Evolutionary conservation across 2,329 filamentous ascomycete genomes (phyloP).

Genomic region (Diaporthe caulivora): DNA sequence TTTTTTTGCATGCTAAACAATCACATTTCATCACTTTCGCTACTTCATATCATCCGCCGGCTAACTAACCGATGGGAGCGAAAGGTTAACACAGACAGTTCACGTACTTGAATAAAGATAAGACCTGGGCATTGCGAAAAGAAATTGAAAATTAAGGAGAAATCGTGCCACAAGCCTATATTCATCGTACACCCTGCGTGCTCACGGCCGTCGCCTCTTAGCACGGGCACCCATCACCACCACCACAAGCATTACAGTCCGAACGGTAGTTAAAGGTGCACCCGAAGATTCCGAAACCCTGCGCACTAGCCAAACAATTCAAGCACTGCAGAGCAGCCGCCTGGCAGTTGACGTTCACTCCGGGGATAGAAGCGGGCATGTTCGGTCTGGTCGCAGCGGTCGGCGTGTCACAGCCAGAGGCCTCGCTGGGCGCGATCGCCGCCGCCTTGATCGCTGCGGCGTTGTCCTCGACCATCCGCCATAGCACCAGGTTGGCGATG

Average conservation of each 20-base stretch:
- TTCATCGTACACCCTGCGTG: background rate
- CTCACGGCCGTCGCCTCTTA: background rate
- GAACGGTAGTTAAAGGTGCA: conserved; percentile 2
- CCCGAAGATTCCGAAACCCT: background rate
- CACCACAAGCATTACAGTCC: conserved; percentile 17
- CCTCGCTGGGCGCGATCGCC: conserved; percentile 9
- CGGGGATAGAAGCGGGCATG: background rate
- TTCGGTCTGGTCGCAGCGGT: background rate
- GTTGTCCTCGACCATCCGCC: conserved; percentile 12
- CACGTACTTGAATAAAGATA: no score
- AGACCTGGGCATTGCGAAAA: background rate
- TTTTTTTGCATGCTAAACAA: no score
- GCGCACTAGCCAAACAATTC: background rate
- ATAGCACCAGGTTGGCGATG: conserved; percentile 22
- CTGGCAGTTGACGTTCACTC: conserved; percentile 9
- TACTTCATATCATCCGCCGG: no score
- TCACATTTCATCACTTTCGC: no score
- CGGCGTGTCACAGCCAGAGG: background rate
- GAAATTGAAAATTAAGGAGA: background rate
- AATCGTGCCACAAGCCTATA: background rate
- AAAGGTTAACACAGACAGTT: no score
- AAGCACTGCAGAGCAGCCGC: background rate
- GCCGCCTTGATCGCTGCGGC: background rate
- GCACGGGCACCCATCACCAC: conserved; percentile 12
- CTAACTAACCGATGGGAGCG: no score